These are phyloP conservation scores for Linderniella brevidens DNA, from an alignment of 257 asterid genomes.

Conservation along the genomic window DNA sequence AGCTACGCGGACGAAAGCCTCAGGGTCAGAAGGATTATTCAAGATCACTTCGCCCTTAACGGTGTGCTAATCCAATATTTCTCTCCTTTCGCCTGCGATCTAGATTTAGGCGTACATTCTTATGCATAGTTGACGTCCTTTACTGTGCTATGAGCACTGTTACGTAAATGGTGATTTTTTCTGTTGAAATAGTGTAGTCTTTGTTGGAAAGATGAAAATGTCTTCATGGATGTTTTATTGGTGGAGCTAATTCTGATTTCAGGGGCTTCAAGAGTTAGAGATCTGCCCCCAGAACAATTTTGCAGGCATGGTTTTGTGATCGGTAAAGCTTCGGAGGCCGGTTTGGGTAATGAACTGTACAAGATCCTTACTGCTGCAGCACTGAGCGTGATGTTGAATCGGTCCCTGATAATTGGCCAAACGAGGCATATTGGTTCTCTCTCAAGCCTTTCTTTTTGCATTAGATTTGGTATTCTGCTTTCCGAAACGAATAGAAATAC, in stretches of 20 bases:
- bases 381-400: conserved; percentile 88
- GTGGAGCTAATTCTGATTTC: conserved; percentile 8
- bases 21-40: conserved; percentile 43
- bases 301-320: conserved; percentile 86
- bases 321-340: conserved; percentile 97
- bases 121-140: neutral
- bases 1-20: conserved; percentile 50
- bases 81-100: neutral
- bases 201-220: too few species aligned
- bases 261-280: conserved; percentile 76
- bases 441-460: conserved; percentile 66
- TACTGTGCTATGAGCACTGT: neutral
- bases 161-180: neutral
- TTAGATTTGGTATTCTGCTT: conserved; percentile 13
- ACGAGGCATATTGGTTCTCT: conserved; percentile 99
- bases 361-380: conserved; percentile 90
- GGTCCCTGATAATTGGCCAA: conserved; percentile 96
- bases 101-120: too few species aligned
- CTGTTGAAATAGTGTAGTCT: neutral
- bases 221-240: too few species aligned
- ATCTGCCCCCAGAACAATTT: conserved; percentile 54
- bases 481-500: conserved; percentile 1
- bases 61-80: conserved; percentile 20
- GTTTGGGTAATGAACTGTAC: conserved; percentile 93
- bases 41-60: conserved; percentile 40